phyloP scores from a whole-genome alignment of 2,329 filamentous ascomycete genomes.

The Clarireedia monteithiana region DNA sequence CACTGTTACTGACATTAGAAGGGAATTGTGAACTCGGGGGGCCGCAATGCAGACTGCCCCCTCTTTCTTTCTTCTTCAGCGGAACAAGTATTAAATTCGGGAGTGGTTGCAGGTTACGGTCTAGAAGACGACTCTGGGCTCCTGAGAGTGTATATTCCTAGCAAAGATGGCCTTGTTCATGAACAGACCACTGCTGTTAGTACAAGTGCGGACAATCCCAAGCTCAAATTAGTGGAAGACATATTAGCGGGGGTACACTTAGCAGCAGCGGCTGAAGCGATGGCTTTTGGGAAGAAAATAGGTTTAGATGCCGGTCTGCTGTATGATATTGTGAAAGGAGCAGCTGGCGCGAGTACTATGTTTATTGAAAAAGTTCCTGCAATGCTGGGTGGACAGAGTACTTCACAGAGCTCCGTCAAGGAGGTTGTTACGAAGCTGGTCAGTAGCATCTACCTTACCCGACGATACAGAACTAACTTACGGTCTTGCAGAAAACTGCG shows the following conservation, averaged over 20 bases:
- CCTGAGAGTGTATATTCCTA: conserved; percentile 17
- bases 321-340: conserved; percentile 38
- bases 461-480: conserved; percentile 8
- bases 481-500: conserved; percentile 29
- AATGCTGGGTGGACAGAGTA: conserved; percentile 31
- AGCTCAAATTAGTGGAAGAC: conserved; percentile 45
- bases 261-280: conserved; percentile 45
- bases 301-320: conserved; percentile 44
- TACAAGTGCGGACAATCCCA: conserved; percentile 19
- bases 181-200: conserved; percentile 14
- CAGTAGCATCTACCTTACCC: neutral
- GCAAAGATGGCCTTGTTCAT: conserved; percentile 15
- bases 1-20: neutral
- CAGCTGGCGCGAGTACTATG: conserved; percentile 33
- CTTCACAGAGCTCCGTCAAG: conserved; percentile 29
- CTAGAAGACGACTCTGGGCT: conserved; percentile 21
- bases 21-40: conserved; percentile 28
- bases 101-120: conserved; percentile 11
- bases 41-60: conserved; percentile 29
- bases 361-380: conserved; percentile 32
- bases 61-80: conserved; percentile 30
- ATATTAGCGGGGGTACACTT: conserved; percentile 49
- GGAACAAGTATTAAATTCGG: conserved; percentile 27
- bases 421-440: conserved; percentile 32
- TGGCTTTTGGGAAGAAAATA: conserved; percentile 46